Percentiles rank a stretch among this genome's conserved stretches.
Evolutionary conservation across 1,284 basidiomycete species (phyloP).

Genomic region (Irpex lacteus): DNA sequence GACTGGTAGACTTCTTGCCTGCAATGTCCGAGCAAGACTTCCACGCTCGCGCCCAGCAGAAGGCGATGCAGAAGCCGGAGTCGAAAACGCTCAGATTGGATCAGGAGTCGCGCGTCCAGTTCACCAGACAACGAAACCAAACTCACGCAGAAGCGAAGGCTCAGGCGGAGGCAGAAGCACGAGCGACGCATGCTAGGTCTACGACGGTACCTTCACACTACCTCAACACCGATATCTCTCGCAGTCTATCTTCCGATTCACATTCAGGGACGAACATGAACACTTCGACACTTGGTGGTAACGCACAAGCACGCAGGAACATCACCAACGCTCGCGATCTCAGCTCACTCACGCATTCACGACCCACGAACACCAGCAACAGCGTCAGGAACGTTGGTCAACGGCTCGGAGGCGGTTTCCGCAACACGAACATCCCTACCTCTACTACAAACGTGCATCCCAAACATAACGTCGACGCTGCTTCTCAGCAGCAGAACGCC

Average conservation of each 20-base stretch:
- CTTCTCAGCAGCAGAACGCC: slow-evolving; percentile 3
- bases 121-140: slow-evolving; percentile 27
- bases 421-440: neutral
- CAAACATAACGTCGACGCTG: neutral
- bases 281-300: neutral
- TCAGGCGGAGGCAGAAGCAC: slow-evolving; percentile 17
- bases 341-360: slow-evolving; percentile 5
- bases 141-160: slow-evolving; percentile 22
- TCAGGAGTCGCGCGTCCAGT: slow-evolving; percentile 15
- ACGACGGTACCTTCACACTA: slow-evolving; percentile 29
- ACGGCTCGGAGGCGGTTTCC: neutral
- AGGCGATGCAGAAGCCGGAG: slow-evolving; percentile 7
- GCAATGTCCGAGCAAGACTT: slow-evolving; percentile 38
- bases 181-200: slow-evolving; percentile 21
- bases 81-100: slow-evolving; percentile 11
- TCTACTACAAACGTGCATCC: neutral
- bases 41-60: slow-evolving; percentile 19
- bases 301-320: slow-evolving; percentile 5
- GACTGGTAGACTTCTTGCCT: slow-evolving; percentile 26
- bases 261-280: slow-evolving; percentile 9
- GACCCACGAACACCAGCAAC: neutral
- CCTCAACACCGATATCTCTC: slow-evolving; percentile 11
- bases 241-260: neutral
- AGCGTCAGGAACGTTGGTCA: neutral
- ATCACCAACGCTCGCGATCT: slow-evolving; percentile 4